Base-by-base conservation (phyloP, 2,329 filamentous ascomycete species). In the Chaetomiaceae sp. region DNA sequence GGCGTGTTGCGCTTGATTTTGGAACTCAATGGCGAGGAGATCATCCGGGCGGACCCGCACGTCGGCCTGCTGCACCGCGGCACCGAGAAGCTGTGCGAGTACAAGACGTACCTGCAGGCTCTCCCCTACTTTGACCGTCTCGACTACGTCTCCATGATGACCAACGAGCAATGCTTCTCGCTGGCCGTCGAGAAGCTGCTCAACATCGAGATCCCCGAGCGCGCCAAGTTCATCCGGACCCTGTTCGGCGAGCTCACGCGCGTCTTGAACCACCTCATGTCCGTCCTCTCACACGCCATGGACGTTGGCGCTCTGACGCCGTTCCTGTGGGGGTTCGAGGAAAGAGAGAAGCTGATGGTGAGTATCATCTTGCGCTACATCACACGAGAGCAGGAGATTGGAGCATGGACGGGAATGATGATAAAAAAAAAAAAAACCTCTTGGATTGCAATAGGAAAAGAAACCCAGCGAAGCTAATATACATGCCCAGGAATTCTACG, bases 141-240 rank as follows among this genome's bases (percentile, higher is more conserved):
- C 71, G 94, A 99, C 75, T 99, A 99, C 73, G 91, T 96, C 64
- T 96, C 90, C 66, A 99, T 99, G 95, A 99, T 99, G 94, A 99
- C 94, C 67, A 99, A 99, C 74, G 94, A 99, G 80, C 94, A 99
- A 75, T 96, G 90, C 69, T 99, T 90, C 74, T 84, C 90, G 33
- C 81, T 99, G 61, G 94, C 90, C 18, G 92, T 97, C 51, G 94
- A 99, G 81, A 99, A 99, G 80, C 81, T 99, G 56, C 79, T 99
- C 66, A 99, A 99, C 73, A 79, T 99, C 61, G 95, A 99, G 71
- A 89, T 99, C 59, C 94, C 94, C 21, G 87, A 94, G 61, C 82
- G 94, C 67, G 94, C 94, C 65, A 97, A 99, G 78, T 99, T 86
- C 78, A 99, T 99, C 69, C 84, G 94, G 62, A 97, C 92, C 30